Percentiles rank a stretch among this genome's conserved stretches.
phyloP scores from a whole-genome alignment of 2,329 filamentous ascomycete genomes.

The Zymoseptoria brevis region DNA sequence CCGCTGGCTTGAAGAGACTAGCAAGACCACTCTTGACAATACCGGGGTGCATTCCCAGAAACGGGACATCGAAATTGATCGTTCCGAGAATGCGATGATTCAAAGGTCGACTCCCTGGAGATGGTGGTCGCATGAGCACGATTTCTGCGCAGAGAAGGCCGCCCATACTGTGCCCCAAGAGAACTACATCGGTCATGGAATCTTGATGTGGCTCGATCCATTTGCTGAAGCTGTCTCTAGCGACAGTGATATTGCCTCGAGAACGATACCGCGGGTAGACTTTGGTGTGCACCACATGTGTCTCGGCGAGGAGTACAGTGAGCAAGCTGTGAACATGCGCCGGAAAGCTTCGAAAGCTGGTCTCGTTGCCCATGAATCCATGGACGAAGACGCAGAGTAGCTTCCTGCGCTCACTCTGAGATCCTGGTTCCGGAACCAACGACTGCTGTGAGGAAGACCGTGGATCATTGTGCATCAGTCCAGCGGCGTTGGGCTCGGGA shows the following conservation, averaged over 20 bases:
- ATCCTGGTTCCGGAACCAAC: conserved; percentile 32
- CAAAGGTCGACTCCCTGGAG: conserved; percentile 37
- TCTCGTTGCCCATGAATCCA: conserved; percentile 82
- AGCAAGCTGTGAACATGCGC: conserved; percentile 75
- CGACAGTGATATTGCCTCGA: conserved; percentile 61
- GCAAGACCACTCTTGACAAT: conserved; percentile 74
- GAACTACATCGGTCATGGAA: conserved; percentile 64
- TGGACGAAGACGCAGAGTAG: conserved; percentile 79
- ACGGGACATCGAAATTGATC: conserved; percentile 77
- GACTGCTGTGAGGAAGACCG: conserved; percentile 41
- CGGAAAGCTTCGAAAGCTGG: conserved; percentile 80
- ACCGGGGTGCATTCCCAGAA: conserved; percentile 81
- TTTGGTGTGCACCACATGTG: conserved; percentile 78
- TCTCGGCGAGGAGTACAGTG: conserved; percentile 56
- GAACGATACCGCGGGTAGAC: conserved; percentile 76
- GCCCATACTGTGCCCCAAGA: conserved; percentile 86
- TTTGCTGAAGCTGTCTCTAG: conserved; percentile 70
- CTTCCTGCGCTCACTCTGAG: conserved; percentile 37
- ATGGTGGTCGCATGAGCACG: conserved; percentile 47
- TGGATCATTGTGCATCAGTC: conserved; percentile 29
- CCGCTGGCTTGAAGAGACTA: conserved; percentile 59
- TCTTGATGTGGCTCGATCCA: conserved; percentile 77
- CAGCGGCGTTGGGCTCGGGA: background rate
- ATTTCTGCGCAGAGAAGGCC: conserved; percentile 76
- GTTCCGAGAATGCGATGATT: conserved; percentile 72